Conservation (phyloP, 1,284 basidiomycete species). For the Pseudozyma thailandica region DNA sequence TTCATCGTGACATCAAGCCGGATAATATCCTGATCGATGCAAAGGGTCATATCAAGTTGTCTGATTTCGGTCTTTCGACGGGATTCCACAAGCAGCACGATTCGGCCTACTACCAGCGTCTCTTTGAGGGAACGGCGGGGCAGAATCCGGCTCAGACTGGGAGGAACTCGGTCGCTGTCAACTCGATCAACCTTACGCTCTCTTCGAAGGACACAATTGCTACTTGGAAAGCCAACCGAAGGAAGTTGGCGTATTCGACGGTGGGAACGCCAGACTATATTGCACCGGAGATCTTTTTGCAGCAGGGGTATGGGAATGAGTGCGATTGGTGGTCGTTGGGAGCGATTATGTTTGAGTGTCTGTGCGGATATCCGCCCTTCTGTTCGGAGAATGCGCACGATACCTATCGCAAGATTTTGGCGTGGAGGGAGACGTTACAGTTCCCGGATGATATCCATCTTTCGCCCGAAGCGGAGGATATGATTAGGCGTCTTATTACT, state of each 20-base stretch:
- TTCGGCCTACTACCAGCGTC: constrained; percentile 91
- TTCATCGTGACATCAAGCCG: constrained; percentile 94
- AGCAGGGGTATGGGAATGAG: constrained; percentile 97
- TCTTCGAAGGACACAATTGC: constrained; percentile 70
- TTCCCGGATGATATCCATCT: constrained; percentile 98
- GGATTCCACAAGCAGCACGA: constrained; percentile 95
- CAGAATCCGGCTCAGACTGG: constrained; percentile 56
- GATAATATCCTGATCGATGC: constrained; percentile 98
- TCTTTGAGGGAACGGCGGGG: constrained; percentile 75
- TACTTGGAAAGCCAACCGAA: constrained; percentile 97
- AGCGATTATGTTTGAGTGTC: constrained; percentile 98
- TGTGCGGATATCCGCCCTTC: constrained; percentile 95
- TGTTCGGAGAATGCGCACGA: constrained; percentile 97
- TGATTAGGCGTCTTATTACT: constrained; percentile 87
- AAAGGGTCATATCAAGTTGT: constrained; percentile 91
- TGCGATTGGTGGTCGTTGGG: constrained; percentile 91
- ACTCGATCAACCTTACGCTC: constrained; percentile 66
- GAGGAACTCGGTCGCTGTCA: constrained; percentile 67
- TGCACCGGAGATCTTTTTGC: constrained; percentile 96
- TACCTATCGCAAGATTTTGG: constrained; percentile 98
- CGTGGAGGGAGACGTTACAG: constrained; percentile 85
- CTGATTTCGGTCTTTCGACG: constrained; percentile 93
- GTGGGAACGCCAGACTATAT: constrained; percentile 99
- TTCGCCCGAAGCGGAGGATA: constrained; percentile 88
- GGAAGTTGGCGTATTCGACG: constrained; percentile 96